Evolutionary conservation across 2,329 filamentous ascomycete species (phyloP).

Genomic region (Volutella citrinella): DNA sequence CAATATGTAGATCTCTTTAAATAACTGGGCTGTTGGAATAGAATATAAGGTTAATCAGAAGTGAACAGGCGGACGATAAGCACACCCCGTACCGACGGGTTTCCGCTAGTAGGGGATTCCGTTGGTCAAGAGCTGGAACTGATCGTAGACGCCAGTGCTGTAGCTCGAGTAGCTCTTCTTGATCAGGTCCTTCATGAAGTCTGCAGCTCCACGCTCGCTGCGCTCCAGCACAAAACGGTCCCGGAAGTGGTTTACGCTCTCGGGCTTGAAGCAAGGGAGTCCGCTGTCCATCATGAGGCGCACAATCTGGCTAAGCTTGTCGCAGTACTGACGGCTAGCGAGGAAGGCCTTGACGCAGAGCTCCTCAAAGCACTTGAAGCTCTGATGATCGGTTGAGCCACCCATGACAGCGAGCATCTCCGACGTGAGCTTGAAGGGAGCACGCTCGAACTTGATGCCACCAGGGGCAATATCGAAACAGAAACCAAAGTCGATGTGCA

Average conservation of each 20-base stretch:
- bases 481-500: slow-evolving; percentile 99
- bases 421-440: slow-evolving; percentile 94
- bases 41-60: too few relatives aligned
- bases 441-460: slow-evolving; percentile 95
- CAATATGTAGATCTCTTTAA: too few relatives aligned
- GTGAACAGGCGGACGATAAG: too few relatives aligned
- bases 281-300: slow-evolving; percentile 94
- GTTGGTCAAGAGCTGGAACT: slow-evolving; percentile 96
- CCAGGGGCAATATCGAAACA: slow-evolving; percentile 98
- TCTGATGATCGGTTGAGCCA: slow-evolving; percentile 75
- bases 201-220: slow-evolving; percentile 87
- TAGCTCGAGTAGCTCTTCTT: slow-evolving; percentile 88
- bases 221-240: slow-evolving; percentile 92
- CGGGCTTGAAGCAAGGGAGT: slow-evolving; percentile 95
- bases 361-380: slow-evolving; percentile 95
- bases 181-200: slow-evolving; percentile 87
- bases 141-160: slow-evolving; percentile 92
- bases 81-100: too few relatives aligned
- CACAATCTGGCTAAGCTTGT: slow-evolving; percentile 87
- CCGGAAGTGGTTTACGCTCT: slow-evolving; percentile 88
- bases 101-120: slow-evolving; percentile 88
- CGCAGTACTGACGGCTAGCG: slow-evolving; percentile 78
- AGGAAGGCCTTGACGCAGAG: slow-evolving; percentile 94
- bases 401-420: slow-evolving; percentile 99
- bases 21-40: too few relatives aligned